Percentiles rank a stretch among this genome's conserved stretches.
Evolutionary conservation across 179 eudicot genomes (phyloP).

Genomic region (Silene vulgaris): DNA sequence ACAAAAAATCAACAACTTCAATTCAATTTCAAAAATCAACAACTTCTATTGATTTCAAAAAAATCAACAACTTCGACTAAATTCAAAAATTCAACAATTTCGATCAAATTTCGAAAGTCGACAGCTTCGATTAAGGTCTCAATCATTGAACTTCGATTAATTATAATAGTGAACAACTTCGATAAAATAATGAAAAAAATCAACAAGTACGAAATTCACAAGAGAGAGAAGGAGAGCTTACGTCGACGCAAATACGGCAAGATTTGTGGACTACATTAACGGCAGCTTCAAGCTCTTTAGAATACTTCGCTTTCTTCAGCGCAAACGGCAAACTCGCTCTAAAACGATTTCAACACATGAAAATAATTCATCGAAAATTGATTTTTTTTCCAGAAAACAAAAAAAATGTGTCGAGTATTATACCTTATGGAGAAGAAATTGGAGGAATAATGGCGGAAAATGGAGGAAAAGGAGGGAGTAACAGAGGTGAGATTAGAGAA

Average conservation of each 20-base stretch:
- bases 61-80: not conserved
- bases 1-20: not conserved
- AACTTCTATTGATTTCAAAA: not conserved
- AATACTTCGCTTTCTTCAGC: conserved; percentile 55
- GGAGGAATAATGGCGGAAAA: conserved; percentile 21
- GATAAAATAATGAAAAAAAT: not conserved
- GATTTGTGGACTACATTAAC: conserved; percentile 67
- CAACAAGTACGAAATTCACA: not conserved
- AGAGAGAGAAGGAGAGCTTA: conserved; percentile 24
- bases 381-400: not conserved
- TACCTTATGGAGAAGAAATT: conserved; percentile 27
- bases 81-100: not conserved
- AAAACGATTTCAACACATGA: not conserved
- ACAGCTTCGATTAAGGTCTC: too few species aligned
- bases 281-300: conserved; percentile 68
- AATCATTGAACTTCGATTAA: not conserved
- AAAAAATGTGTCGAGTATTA: not conserved
- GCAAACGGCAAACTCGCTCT: conserved; percentile 51
- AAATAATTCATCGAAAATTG: conserved; percentile 28
- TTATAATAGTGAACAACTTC: not conserved
- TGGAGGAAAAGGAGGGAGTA: conserved; percentile 14
- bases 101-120: not conserved
- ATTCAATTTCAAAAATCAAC: not conserved
- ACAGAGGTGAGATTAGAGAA: conserved; percentile 1
- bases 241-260: conserved; percentile 78